Base-by-base conservation (phyloP, 306 rosid genomes). In the Leucaena leucocephala region DNA sequence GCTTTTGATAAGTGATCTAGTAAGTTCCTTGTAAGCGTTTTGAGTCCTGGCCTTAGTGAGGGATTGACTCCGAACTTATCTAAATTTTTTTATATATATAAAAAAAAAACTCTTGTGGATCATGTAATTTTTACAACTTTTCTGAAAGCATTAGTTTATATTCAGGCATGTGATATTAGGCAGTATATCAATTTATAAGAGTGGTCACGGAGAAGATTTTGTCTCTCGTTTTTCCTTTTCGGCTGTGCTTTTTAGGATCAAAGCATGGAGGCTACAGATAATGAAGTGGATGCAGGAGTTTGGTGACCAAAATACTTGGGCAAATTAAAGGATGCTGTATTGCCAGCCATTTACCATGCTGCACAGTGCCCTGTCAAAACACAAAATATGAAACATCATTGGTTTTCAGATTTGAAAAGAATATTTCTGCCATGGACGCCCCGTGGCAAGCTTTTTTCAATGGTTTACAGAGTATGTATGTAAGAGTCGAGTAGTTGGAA, bases 381-480 rank as follows among this genome's bases (percentile, higher is more conserved):
- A 9, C 14, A 57, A 19, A 19, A 3, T 19, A 52, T 7, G 58
- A 54, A 54, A n/a, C 7, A 7, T 54, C 4, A 49, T 59, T 76
- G 57, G 14, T 8, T 52, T 62, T 62, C 50, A 12, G 50, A 80
- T 66, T 49, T 44, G 46, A 48, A 55, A 71, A 61, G 38, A 11
- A 63, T 19, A 40, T 64, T 72, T 63, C 38, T 2, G 36, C 57
- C 68, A 17, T 10, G 35, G 64, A 15, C 8, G 15, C 9, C 61
- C 4, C 65, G 71, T 71, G 79, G 72, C 73, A 65, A 58, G 74
- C 69, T 35, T 67, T 67, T 74, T 36, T 57, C 69, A 21, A 63
- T 12, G 33, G 40, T 34, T 6, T n/a, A 9, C 34, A 54, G 38
- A 52, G 78, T 7, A 36, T 6, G 27, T 27, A 27, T 27, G 22